These are phyloP conservation scores for Kondoa subrosea DNA, from an alignment of 768 basidiomycete species.

Conservation along the genomic window DNA sequence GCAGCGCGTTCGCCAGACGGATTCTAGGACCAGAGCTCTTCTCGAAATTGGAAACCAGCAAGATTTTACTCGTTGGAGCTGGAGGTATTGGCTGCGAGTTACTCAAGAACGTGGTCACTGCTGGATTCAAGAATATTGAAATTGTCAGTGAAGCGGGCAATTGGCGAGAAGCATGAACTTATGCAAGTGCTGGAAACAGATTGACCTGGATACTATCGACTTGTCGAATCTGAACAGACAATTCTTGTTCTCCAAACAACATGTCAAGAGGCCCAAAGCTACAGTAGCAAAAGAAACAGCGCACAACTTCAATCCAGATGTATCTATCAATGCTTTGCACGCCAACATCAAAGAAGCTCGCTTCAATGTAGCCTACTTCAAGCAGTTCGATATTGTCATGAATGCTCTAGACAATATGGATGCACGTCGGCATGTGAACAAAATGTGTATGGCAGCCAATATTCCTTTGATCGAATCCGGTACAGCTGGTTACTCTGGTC, in stretches of 20 bases:
- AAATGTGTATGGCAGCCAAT: slow-evolving; percentile 85
- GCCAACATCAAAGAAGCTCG: slow-evolving; percentile 87
- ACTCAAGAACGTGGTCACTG: slow-evolving; percentile 81
- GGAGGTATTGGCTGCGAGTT: slow-evolving; percentile 74
- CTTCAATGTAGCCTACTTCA: slow-evolving; percentile 81
- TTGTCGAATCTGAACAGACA: slow-evolving; percentile 92
- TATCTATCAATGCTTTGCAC: slow-evolving; percentile 70
- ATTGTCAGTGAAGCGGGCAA: slow-evolving; percentile 34
- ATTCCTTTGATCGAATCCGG: slow-evolving; percentile 89
- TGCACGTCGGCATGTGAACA: slow-evolving; percentile 86
- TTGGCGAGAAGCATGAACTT: slow-evolving; percentile 1
- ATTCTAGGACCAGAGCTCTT: slow-evolving; percentile 63
- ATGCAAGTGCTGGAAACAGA: slow-evolving; percentile 29
- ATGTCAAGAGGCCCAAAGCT: slow-evolving; percentile 92
- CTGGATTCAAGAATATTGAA: slow-evolving; percentile 82
- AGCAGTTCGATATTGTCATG: slow-evolving; percentile 73
- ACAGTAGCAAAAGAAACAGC: slow-evolving; percentile 74
- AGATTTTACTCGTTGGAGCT: slow-evolving; percentile 71
- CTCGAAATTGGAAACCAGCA: slow-evolving; percentile 31
- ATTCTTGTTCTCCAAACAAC: slow-evolving; percentile 90
- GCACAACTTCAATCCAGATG: slow-evolving; percentile 68
- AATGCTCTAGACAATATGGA: slow-evolving; percentile 95
- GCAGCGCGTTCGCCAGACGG: slow-evolving; percentile 44
- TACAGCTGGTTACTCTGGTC: slow-evolving; percentile 89
- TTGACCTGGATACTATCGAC: slow-evolving; percentile 97